Conservation (phyloP, 108 stramenopile genomes). For the Cyclotella kingstonii region DNA sequence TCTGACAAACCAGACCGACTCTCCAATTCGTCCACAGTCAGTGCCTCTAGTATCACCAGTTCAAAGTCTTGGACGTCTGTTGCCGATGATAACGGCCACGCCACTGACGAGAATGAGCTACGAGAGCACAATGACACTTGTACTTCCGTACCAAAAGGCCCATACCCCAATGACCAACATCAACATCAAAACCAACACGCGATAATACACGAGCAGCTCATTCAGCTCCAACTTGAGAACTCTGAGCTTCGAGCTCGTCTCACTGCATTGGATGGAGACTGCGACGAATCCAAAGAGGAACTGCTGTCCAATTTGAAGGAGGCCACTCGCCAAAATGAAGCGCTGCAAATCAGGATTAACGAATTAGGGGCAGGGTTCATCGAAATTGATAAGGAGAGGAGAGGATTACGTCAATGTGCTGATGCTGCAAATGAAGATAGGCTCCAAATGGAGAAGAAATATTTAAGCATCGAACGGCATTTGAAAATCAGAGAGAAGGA, state of each 20-base stretch:
- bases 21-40: too few species aligned
- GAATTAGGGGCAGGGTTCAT: conserved; percentile 18
- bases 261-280: background rate
- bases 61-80: too few species aligned
- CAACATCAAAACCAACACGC: too few species aligned
- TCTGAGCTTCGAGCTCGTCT: conserved; percentile 17
- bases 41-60: too few species aligned
- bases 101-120: too few species aligned
- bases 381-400: conserved; percentile 29
- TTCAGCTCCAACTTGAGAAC: conserved; percentile 33
- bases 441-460: conserved; percentile 4
- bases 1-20: too few species aligned
- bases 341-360: conserved; percentile 15
- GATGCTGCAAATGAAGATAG: background rate
- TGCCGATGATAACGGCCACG: too few species aligned
- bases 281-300: conserved; percentile 22
- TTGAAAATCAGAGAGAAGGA: conserved; percentile 34
- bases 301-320: conserved; percentile 17
- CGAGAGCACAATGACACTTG: too few species aligned
- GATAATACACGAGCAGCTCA: background rate
- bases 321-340: conserved; percentile 15
- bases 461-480: background rate
- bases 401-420: background rate
- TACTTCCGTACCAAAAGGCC: too few species aligned
- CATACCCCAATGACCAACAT: too few species aligned